A percentile compares a stretch with the other conserved stretches of the same genome.
phyloP scores from a whole-genome alignment of 768 basidiomycete genomes.

The Trametes maxima region DNA sequence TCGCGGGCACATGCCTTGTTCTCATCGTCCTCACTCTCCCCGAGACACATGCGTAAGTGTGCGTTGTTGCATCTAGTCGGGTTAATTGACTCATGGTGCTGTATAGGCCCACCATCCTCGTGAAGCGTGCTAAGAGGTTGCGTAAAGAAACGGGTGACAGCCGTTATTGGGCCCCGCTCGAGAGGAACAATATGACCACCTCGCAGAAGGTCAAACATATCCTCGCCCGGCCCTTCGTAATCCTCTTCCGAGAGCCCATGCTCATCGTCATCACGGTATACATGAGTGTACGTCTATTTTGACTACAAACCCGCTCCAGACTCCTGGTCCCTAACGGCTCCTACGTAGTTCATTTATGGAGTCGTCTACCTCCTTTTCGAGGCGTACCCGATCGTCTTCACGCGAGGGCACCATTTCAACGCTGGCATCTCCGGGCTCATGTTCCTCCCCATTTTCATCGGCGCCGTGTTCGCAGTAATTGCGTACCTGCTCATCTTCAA shows the following conservation, averaged over 20 bases:
- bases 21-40: conserved; percentile 60
- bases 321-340: conserved; percentile 3
- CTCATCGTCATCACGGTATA: conserved; percentile 60
- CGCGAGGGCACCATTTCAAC: conserved; percentile 52
- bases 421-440: conserved; percentile 59
- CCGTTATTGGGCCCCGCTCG: conserved; percentile 56
- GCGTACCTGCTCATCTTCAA: conserved; percentile 51
- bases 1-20: conserved; percentile 54
- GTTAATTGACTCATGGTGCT: not conserved
- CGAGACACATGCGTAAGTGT: conserved; percentile 54
- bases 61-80: too few relatives aligned
- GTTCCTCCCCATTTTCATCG: conserved; percentile 61
- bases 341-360: conserved; percentile 58
- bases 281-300: conserved; percentile 49
- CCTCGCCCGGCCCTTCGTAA: conserved; percentile 58
- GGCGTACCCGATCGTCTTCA: conserved; percentile 68
- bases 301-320: not conserved
- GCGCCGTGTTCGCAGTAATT: conserved; percentile 33
- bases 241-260: conserved; percentile 71
- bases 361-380: conserved; percentile 63
- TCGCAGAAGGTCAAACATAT: conserved; percentile 48
- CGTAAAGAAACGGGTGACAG: conserved; percentile 56
- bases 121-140: conserved; percentile 49
- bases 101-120: conserved; percentile 56
- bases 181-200: conserved; percentile 44